Conservation (phyloP, 148 eudicot species). For the Camellia sinensis region DNA sequence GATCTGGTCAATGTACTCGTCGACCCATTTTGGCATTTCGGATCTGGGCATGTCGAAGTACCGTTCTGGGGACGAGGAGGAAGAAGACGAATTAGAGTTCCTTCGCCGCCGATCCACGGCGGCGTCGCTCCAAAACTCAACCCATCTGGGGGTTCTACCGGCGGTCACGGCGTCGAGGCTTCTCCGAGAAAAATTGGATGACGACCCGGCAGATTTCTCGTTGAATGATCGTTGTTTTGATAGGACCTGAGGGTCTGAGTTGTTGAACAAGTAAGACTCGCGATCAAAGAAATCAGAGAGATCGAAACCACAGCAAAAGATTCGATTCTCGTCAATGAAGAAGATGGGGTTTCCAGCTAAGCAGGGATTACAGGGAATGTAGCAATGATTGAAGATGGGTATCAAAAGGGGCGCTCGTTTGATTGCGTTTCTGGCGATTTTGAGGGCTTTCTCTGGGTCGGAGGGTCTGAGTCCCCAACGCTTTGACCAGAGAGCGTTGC, state of each 20-base stretch:
- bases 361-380: conserved; percentile 76
- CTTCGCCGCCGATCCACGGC: conserved; percentile 54
- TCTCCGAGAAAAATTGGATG: conserved; percentile 27
- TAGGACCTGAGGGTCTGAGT: conserved; percentile 13
- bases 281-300: conserved; percentile 79
- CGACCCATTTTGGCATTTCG: conserved; percentile 63
- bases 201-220: conserved; percentile 24
- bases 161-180: conserved; percentile 40
- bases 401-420: conserved; percentile 75
- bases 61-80: conserved; percentile 63
- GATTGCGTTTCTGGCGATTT: conserved; percentile 54
- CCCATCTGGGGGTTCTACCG: conserved; percentile 51
- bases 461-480: conserved; percentile 73
- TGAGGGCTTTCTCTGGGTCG: conserved; percentile 66
- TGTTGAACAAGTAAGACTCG: conserved; percentile 27
- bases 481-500: conserved; percentile 65
- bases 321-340: conserved; percentile 71
- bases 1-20: conserved; percentile 54
- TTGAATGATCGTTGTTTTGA: conserved; percentile 40
- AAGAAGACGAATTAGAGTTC: conserved; percentile 48
- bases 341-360: conserved; percentile 86
- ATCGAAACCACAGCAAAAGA: conserved; percentile 82
- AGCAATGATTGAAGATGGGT: conserved; percentile 79
- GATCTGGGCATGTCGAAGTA: conserved; percentile 52
- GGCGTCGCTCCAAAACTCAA: conserved; percentile 75